These are phyloP conservation scores for Teratosphaeria epicoccoides DNA, from an alignment of 2,329 filamentous ascomycete species.

Conservation along the genomic window DNA sequence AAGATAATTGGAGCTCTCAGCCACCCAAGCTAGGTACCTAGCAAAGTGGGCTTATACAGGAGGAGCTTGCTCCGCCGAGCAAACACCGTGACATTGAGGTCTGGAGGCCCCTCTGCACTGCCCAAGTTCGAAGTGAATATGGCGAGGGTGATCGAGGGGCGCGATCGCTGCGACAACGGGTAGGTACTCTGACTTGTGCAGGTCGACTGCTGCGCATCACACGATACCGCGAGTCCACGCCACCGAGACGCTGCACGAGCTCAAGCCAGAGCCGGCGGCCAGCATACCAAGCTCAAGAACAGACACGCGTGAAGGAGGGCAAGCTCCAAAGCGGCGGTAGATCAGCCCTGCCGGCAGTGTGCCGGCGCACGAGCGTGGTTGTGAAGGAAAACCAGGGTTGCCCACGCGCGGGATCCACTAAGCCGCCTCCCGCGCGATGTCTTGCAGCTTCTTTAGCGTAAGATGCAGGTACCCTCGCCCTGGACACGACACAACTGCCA, in stretches of 20 bases:
- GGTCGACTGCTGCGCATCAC: no score
- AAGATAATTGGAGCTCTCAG: background rate
- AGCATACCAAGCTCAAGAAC: background rate
- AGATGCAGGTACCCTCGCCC: conserved; percentile 8
- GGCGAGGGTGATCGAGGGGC: no score
- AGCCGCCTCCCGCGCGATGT: conserved; percentile 2
- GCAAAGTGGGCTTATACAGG: background rate
- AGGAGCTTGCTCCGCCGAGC: background rate
- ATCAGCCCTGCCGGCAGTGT: background rate
- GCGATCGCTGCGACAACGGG: no score
- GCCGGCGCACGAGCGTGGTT: background rate
- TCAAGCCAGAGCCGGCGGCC: background rate
- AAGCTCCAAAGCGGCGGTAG: background rate
- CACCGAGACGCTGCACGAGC: background rate
- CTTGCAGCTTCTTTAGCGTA: conserved; percentile 6
- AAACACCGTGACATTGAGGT: background rate
- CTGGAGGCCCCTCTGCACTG: no score
- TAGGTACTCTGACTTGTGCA: no score
- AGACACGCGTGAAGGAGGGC: background rate
- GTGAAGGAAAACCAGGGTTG: background rate
- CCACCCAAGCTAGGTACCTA: background rate
- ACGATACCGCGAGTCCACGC: background rate
- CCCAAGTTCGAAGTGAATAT: no score
- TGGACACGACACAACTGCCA: background rate
- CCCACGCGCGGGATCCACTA: background rate